Percentiles rank a stretch among this genome's conserved stretches.
Conservation (phyloP, 768 basidiomycete species). For the Butyriboletus loyo region DNA sequence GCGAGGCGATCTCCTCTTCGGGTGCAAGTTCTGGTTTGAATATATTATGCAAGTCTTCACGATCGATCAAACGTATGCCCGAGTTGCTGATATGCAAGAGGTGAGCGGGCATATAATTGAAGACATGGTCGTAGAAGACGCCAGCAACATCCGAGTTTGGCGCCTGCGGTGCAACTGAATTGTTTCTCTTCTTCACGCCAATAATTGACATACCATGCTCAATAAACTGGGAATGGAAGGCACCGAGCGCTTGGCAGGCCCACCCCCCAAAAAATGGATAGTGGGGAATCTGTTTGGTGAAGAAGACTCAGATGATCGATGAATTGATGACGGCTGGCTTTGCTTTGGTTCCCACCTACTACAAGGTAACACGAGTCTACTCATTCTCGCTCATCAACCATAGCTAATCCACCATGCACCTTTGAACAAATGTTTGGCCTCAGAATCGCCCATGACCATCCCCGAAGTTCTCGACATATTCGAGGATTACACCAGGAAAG, state of each 20-base stretch:
- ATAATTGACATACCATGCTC: background rate
- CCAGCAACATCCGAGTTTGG: too few species aligned
- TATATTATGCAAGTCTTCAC: constrained; percentile 13
- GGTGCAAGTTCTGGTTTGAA: constrained; percentile 9
- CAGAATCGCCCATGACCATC: constrained; percentile 7
- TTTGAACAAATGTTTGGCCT: too few species aligned
- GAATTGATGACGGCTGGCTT: too few species aligned
- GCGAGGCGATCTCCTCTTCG: constrained; percentile 3
- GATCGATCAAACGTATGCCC: background rate
- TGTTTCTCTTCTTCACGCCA: background rate
- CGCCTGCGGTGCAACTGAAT: background rate
- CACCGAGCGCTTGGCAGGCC: too few species aligned
- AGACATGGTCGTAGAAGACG: too few species aligned
- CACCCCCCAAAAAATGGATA: background rate
- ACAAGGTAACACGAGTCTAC: background rate
- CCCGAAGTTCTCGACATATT: constrained; percentile 17
- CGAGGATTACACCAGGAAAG: constrained; percentile 3
- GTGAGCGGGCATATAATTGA: too few species aligned
- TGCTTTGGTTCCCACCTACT: background rate
- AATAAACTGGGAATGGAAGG: background rate
- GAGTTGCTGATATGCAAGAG: too few species aligned
- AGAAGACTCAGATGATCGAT: too few species aligned
- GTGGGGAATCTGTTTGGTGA: too few species aligned
- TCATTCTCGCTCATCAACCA: background rate
- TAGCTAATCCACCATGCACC: background rate